Percentiles rank a stretch among this genome's conserved stretches.
phyloP scores from a whole-genome alignment of 306 rosid species.

The Sindora glabra region DNA sequence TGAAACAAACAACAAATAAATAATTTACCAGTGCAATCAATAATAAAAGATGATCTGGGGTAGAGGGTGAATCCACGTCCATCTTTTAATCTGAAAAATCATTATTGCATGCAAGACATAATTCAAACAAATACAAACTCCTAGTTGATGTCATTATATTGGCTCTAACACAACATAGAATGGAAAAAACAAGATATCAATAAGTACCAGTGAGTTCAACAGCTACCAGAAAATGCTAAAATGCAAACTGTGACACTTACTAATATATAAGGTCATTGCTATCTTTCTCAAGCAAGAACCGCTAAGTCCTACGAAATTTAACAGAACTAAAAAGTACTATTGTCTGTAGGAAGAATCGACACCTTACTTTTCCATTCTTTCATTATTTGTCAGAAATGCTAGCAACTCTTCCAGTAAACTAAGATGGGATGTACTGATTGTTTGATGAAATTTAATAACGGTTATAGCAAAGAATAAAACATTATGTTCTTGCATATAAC shows the following conservation, averaged over 20 bases:
- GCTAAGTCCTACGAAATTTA: neutral
- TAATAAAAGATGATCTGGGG: conserved; percentile 58
- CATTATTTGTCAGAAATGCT: too few species aligned
- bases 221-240: too few species aligned
- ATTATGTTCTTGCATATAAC: too few species aligned
- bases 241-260: too few species aligned
- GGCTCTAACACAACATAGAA: too few species aligned
- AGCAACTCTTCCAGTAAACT: too few species aligned
- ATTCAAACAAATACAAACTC: neutral
- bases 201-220: too few species aligned
- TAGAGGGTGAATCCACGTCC: conserved; percentile 46
- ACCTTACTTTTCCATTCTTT: neutral
- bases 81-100: conserved; percentile 44
- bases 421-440: too few species aligned
- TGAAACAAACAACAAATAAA: neutral
- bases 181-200: too few species aligned
- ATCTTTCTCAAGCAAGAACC: neutral
- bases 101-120: neutral
- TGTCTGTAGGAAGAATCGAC: neutral
- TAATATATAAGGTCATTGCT: neutral
- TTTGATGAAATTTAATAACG: too few species aligned
- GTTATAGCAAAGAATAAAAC: too few species aligned
- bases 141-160: too few species aligned
- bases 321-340: neutral
- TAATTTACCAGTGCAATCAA: conserved; percentile 60